A percentile compares a stretch with the other conserved stretches of the same genome.
phyloP scores from a whole-genome alignment of 2,329 filamentous ascomycete species.

The Emericellopsis cladophorae region DNA sequence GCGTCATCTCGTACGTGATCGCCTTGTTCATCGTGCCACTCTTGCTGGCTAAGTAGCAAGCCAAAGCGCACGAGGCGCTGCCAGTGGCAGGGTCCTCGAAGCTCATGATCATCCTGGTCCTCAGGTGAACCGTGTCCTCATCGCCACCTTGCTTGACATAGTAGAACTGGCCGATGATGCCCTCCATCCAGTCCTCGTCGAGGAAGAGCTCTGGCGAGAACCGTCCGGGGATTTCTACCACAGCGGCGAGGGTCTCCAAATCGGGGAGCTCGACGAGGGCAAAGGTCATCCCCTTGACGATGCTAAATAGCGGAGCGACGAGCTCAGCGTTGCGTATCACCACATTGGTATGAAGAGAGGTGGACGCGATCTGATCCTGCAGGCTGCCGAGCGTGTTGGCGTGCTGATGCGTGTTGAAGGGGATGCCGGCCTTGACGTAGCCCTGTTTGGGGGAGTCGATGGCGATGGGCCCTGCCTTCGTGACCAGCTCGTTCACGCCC shows the following conservation, averaged over 20 bases:
- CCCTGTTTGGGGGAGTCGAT: constrained; percentile 24
- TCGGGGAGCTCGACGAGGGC: constrained; percentile 49
- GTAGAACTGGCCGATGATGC: constrained; percentile 45
- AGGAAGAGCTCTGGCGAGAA: constrained; percentile 21
- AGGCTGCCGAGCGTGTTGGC: constrained; percentile 19
- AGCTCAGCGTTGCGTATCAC: constrained; percentile 22
- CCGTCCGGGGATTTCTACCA: constrained; percentile 18
- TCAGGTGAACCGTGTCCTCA: constrained; percentile 21
- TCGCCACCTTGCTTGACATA: constrained; percentile 32
- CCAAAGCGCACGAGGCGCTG: constrained; percentile 46
- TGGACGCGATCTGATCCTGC: constrained; percentile 10
- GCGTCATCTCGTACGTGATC: constrained; percentile 39
- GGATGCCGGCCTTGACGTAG: constrained; percentile 49
- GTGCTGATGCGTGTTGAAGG: constrained; percentile 56
- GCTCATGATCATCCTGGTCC: constrained; percentile 47
- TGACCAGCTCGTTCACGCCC: constrained; percentile 29
- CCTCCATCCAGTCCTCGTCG: constrained; percentile 40
- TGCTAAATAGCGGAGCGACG: constrained; percentile 38
- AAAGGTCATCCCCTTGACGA: constrained; percentile 67
- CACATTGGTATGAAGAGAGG: constrained; percentile 13
- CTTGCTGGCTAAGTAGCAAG: constrained; percentile 31
- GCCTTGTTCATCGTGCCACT: constrained; percentile 12
- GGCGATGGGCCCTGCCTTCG: constrained; percentile 43
- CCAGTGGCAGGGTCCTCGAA: constrained; percentile 52
- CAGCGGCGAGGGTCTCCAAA: constrained; percentile 41